phyloP scores from a whole-genome alignment of 345 rosid genomes.

The Anacardium occidentale region DNA sequence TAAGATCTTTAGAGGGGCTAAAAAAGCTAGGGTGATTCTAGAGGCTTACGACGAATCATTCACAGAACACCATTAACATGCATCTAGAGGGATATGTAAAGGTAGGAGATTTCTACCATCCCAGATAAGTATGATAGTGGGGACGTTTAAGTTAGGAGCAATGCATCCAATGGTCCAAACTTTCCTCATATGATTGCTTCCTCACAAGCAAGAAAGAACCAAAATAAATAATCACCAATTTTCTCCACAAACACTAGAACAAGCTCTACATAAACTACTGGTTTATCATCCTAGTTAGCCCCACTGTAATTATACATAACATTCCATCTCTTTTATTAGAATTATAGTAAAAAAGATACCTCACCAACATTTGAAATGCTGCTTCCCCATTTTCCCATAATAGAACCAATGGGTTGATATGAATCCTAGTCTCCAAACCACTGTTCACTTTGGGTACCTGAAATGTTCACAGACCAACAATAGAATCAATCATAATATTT shows the following conservation, averaged over 20 bases:
- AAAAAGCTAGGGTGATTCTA: no score
- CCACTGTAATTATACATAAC: neutral
- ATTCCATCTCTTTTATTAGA: neutral
- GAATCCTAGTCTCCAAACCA: slow-evolving; percentile 34
- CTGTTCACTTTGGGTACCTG: slow-evolving; percentile 37
- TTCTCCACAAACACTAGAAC: neutral
- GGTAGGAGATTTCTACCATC: neutral
- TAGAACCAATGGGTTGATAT: slow-evolving; percentile 27
- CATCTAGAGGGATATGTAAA: no score
- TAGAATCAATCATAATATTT: neutral
- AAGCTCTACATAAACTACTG: neutral
- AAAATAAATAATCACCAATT: neutral
- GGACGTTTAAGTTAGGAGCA: neutral
- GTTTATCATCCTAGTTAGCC: neutral
- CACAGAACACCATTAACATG: no score
- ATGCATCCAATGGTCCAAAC: neutral
- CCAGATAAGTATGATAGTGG: no score
- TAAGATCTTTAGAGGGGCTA: no score
- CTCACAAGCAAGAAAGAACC: neutral
- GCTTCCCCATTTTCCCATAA: slow-evolving; percentile 31
- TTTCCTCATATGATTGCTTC: neutral
- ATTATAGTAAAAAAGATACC: slow-evolving; percentile 29
- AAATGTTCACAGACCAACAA: slow-evolving; percentile 3
- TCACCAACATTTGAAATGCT: slow-evolving; percentile 30
- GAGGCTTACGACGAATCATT: no score